Conservation (phyloP, 2,329 filamentous ascomycete genomes). For the Monilinia laxa region DNA sequence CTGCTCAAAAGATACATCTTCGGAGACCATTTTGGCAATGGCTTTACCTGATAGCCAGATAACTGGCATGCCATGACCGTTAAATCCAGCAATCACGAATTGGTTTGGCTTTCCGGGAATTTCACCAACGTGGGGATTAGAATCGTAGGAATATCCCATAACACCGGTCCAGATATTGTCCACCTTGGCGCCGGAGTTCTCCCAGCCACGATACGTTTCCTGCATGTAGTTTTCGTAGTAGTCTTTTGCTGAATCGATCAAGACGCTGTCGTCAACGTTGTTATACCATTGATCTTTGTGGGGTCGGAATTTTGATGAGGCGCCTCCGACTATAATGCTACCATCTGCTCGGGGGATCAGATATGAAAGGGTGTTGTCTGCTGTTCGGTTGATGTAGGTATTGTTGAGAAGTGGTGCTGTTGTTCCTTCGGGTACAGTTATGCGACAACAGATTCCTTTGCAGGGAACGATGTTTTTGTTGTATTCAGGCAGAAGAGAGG, state of each 20-base stretch:
- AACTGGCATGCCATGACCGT: conserved; percentile 24
- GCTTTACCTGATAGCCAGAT: conserved; percentile 44
- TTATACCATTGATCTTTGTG: conserved; percentile 45
- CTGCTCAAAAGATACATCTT: conserved; percentile 39
- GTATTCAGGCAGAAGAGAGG: conserved; percentile 55
- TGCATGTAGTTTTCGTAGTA: conserved; percentile 45
- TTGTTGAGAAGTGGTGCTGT: conserved; percentile 28
- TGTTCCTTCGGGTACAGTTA: conserved; percentile 32
- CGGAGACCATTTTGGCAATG: conserved; percentile 45
- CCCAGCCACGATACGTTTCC: conserved; percentile 47
- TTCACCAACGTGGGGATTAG: conserved; percentile 12
- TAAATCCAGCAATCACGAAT: conserved; percentile 22
- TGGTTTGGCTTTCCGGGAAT: conserved; percentile 5
- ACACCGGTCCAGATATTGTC: conserved; percentile 37
- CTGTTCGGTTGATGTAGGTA: conserved; percentile 28
- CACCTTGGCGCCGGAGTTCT: conserved; percentile 43
- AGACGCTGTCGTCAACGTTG: conserved; percentile 47
- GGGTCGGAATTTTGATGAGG: conserved; percentile 39
- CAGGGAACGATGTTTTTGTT: conserved; percentile 58
- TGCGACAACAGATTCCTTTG: conserved; percentile 47
- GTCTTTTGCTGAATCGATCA: conserved; percentile 46
- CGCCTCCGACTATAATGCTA: conserved; percentile 45
- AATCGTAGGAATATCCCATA: conserved; percentile 22
- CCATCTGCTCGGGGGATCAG: conserved; percentile 38
- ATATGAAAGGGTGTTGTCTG: conserved; percentile 30